Conservation (phyloP, 225 moss, liverwort and hornwort species). For the Pseudisothecium myosuroides region DNA sequence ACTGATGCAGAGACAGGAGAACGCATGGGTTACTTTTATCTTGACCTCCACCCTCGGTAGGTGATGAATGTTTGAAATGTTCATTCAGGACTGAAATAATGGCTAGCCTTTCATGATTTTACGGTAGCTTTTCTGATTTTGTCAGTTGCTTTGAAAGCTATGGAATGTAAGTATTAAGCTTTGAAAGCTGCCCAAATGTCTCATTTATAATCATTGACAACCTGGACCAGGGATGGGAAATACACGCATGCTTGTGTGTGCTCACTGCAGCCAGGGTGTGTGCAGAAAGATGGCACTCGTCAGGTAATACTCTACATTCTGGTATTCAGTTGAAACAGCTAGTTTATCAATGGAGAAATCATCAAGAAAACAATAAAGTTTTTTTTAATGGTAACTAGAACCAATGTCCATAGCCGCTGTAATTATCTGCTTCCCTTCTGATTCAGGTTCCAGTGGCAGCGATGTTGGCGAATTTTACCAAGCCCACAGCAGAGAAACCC, state of each 20-base stretch:
- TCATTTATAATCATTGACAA: background rate
- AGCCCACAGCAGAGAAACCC: constrained; percentile 63
- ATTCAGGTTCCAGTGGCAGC: constrained; percentile 92
- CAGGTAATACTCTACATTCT: constrained; percentile 38
- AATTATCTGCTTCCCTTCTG: background rate
- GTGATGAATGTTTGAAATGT: background rate
- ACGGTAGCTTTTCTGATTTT: background rate
- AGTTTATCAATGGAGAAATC: background rate
- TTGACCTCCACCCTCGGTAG: constrained; percentile 82
- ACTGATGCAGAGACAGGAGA: constrained; percentile 81
- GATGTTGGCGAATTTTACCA: constrained; percentile 89
- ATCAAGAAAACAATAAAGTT: background rate
- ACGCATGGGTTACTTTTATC: constrained; percentile 87
- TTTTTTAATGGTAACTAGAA: background rate
- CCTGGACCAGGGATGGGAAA: constrained; percentile 64
- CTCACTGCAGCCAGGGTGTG: constrained; percentile 90
- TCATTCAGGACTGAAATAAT: background rate
- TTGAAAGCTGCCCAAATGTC: background rate
- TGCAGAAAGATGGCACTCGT: constrained; percentile 75
- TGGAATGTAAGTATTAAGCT: background rate
- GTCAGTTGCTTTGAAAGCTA: background rate
- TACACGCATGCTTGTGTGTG: constrained; percentile 91
- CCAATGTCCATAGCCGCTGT: background rate
- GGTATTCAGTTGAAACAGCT: background rate
- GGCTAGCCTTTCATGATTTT: background rate